Evolutionary conservation across 225 moss, liverwort and hornwort species (phyloP), one percentile per base, ranked within the genome.

Genomic region (Asterella californica): DNA sequence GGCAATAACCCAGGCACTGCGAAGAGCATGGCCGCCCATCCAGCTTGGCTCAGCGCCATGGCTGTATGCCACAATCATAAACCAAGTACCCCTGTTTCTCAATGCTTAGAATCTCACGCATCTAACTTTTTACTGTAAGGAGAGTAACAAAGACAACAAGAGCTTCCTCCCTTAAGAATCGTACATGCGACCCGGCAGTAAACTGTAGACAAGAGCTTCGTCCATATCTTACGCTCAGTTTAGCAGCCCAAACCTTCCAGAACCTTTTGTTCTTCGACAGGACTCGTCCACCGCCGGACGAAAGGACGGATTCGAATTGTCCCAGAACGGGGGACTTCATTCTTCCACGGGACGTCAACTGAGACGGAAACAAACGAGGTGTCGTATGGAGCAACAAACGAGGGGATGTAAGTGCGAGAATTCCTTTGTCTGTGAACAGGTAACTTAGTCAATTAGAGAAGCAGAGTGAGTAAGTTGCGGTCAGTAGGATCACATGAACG

Each of bases 31-130:
- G 96, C 90, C 60, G 91, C 88, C 59, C 19, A 83, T 72, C 89
- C 89, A 63, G 87, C 89, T 88, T 89, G 83, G 42, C 88, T 84
- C 29, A 91, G 19, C 61, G 88, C 94, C 96, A 96, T 96, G 68
- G 82, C 82, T 63, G 77, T 55, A 71, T 55, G 57, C 47, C 33
- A 30, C 49, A 30, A 11, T 64, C 34, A 34, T 34, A 75, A 57
- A 57, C 72, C 18, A 46, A 70, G 70, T 46, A n/a, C 0, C 15
- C 38, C 67, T 67, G 19, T 38, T 37, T 45, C 10, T n/a, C 50
- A 72, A 30, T 32, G 48, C 6, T 15, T 50, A 10, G 3, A 52
- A 7, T 52, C 15, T 30, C 50, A 73, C 14, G 9, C 29, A n/a
- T 5, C 10, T 0, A 46, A 70, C 3, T 45, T 69, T 38, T 11